Evolutionary conservation across 495 filamentous ascomycete genomes (phyloP).

Genomic region (Jackrogersella minutella): DNA sequence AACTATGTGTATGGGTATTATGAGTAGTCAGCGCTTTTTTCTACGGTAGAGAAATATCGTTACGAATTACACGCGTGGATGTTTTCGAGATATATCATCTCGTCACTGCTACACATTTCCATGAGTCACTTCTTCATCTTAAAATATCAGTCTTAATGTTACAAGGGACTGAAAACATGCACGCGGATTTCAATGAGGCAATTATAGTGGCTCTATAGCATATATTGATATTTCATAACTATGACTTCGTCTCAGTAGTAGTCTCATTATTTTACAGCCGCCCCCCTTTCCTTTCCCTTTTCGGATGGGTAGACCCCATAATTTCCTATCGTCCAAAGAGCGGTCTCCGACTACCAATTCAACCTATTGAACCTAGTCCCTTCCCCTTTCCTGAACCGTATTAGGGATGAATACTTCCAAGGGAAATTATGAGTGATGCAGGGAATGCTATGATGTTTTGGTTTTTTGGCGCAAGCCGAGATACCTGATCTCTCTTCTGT

Average conservation of each 20-base stretch:
- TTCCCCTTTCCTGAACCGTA: not conserved
- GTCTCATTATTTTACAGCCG: constrained; percentile 1
- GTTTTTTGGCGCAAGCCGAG: constrained; percentile 38
- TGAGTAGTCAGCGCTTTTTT: not conserved
- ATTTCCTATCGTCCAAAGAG: too few relatives aligned
- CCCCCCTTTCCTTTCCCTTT: not conserved
- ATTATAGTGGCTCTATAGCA: not conserved
- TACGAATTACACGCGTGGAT: not conserved
- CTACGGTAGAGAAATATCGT: not conserved
- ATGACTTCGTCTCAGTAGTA: not conserved
- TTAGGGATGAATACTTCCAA: constrained; percentile 2
- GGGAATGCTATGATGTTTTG: not conserved
- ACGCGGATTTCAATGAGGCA: not conserved
- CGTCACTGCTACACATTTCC: too few relatives aligned
- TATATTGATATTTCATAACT: not conserved
- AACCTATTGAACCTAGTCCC: too few relatives aligned
- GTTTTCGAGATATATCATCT: not conserved
- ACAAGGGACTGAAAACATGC: not conserved
- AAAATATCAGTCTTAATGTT: too few relatives aligned
- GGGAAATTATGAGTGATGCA: constrained; percentile 3
- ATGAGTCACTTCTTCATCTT: too few relatives aligned
- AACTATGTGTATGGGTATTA: not conserved
- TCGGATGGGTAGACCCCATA: too few relatives aligned
- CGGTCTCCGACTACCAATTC: not conserved
- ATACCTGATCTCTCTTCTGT: constrained; percentile 39